These are phyloP conservation scores for Thuja plicata DNA, from an alignment of 83 land plant species.

Conservation along the genomic window DNA sequence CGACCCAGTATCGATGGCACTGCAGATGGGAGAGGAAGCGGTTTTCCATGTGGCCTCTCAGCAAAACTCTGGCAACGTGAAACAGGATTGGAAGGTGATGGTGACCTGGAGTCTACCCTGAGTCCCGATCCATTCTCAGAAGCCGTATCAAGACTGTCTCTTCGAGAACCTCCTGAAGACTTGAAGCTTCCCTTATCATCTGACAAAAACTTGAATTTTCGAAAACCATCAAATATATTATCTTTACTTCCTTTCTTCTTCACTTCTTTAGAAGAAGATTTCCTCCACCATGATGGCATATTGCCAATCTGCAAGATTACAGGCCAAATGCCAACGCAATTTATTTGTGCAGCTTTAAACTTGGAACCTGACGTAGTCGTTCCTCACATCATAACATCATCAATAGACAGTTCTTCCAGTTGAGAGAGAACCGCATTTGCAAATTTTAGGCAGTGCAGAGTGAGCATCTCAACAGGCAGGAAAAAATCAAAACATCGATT, in stretches of 20 bases:
- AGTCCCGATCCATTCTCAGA: conserved; percentile 53
- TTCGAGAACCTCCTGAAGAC: conserved; percentile 31
- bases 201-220: conserved; percentile 33
- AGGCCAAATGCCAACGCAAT: background rate
- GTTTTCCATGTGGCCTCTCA: conserved; percentile 60
- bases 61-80: conserved; percentile 77
- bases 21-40: conserved; percentile 65
- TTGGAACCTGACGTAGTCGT: background rate
- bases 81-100: conserved; percentile 56
- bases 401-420: background rate
- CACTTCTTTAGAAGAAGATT: conserved; percentile 62
- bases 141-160: conserved; percentile 32
- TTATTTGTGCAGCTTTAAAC: background rate
- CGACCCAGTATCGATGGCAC: conserved; percentile 28
- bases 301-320: conserved; percentile 11
- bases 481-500: background rate
- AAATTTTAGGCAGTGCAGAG: background rate
- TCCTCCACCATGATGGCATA: conserved; percentile 85
- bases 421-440: background rate
- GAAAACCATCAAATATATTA: conserved; percentile 48
- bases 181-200: conserved; percentile 35
- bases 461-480: background rate
- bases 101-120: conserved; percentile 41
- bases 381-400: background rate
- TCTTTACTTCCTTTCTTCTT: conserved; percentile 66